Evolutionary conservation across 176 grass and related monocot genomes (phyloP), one percentile per base, ranked within the genome.

Genomic region (Carex pumila): DNA sequence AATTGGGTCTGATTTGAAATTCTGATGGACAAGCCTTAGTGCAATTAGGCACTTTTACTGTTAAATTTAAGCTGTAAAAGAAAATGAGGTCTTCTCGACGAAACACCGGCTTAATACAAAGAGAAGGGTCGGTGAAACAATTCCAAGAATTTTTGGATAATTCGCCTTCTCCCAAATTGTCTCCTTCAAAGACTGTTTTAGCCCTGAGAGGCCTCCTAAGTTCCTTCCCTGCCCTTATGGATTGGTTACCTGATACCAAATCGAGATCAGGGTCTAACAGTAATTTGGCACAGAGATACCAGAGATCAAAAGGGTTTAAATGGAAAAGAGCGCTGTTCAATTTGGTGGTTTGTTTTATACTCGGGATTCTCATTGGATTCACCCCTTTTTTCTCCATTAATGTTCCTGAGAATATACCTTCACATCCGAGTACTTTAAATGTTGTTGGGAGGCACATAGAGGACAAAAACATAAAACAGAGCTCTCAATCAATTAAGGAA

Each of bases 11-110:
- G 73, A 55, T 18, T 77, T 34, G 4, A 32, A 78, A 34, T 34
- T 34, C 29, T 57, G 73, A 57, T 78, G 73, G 53, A 53, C 14
- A 4, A 18, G 1, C 29, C 7, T 57, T 12, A 36, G 73, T 32
- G 56, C 49, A 57, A 78, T 78, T 78, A 78, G 52, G 73, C 6
- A 5, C 12, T n/a, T 45, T 56, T 78, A 29, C 47, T 32, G 13
- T 71, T 71, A 19, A 47, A 45, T 71, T 62, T 10, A 66, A 68
- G 54, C 43, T 18, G 64, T 83, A 47, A 10, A 17, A 64, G 36
- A 85, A 84, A 75, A 98, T 95, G 95, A 67, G 85, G 85, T 95
- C 89, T 41, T 83, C 58, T 82, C 83, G 95, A 89, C 94, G 95
- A 90, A 90, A 58, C 83, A 84, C 64, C 0, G 84, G 81, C 17